phyloP scores from a whole-genome alignment of 139 green algal species.

The Zygnema cylindricum region DNA sequence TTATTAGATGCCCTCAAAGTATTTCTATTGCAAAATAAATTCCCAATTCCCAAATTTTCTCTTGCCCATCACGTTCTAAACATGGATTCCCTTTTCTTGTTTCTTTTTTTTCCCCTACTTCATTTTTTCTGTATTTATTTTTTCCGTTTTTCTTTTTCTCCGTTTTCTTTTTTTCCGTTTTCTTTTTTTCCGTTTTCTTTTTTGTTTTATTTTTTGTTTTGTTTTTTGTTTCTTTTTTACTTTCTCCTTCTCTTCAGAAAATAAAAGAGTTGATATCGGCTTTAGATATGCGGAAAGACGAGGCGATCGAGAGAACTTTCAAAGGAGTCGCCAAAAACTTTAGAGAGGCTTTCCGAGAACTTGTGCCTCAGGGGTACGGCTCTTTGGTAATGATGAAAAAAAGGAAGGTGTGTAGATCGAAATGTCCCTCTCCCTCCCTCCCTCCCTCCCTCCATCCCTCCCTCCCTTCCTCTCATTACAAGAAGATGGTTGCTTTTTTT shows the following conservation, averaged over 20 bases:
- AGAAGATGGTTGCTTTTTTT: no score
- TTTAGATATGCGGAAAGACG: constrained; percentile 95
- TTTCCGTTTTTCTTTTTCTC: neutral
- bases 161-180: neutral
- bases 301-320: constrained; percentile 97
- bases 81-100: no score
- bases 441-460: constrained; percentile 9
- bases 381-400: constrained; percentile 87
- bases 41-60: no score
- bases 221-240: no score
- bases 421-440: no score
- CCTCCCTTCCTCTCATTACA: no score
- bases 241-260: constrained; percentile 65
- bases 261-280: constrained; percentile 83
- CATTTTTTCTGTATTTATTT: neutral
- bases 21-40: no score
- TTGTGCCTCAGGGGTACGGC: constrained; percentile 82
- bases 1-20: no score
- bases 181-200: neutral
- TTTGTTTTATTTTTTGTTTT: no score
- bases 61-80: no score
- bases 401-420: constrained; percentile 47
- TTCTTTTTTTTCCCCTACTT: neutral
- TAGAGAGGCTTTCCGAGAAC: constrained; percentile 88
- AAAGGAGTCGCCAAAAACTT: constrained; percentile 95